These are phyloP conservation scores for Balakata baccata DNA, from an alignment of 345 rosid genomes.

Conservation along the genomic window DNA sequence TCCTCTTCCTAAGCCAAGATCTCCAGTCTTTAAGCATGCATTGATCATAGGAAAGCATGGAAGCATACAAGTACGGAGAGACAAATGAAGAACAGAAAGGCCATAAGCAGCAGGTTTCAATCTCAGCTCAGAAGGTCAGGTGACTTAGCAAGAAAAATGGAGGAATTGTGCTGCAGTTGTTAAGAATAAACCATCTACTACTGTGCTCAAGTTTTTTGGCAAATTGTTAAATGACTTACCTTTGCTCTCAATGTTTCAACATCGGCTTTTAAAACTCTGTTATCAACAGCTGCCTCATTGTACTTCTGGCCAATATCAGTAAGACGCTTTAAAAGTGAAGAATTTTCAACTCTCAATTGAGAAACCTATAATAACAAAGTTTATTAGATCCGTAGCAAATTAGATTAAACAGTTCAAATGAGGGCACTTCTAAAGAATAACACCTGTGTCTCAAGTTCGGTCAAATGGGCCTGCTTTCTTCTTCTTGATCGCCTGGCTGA, in stretches of 20 bases:
- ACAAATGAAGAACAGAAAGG: background rate
- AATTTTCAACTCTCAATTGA: constrained; percentile 30
- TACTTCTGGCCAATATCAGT: constrained; percentile 26
- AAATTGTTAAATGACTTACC: constrained; percentile 12
- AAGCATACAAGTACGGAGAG: background rate
- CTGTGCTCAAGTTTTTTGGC: background rate
- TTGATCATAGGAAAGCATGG: too few relatives aligned
- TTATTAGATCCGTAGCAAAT: background rate
- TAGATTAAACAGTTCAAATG: constrained; percentile 7
- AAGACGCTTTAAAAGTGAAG: constrained; percentile 25
- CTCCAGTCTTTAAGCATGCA: background rate
- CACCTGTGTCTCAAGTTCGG: constrained; percentile 35
- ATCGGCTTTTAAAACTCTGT: constrained; percentile 33
- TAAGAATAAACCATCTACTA: background rate
- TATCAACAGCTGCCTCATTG: constrained; percentile 32
- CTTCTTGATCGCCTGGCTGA: constrained; percentile 35
- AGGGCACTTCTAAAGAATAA: background rate
- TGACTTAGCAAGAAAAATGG: background rate
- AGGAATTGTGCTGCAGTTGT: background rate
- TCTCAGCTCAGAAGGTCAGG: background rate
- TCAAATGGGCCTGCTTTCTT: constrained; percentile 38
- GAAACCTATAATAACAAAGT: constrained; percentile 18
- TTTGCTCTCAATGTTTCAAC: constrained; percentile 30
- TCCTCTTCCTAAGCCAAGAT: background rate
- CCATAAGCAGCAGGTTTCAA: background rate